phyloP scores from a whole-genome alignment of 164 flowering plant genomes.

The Magnolia officinalis region DNA sequence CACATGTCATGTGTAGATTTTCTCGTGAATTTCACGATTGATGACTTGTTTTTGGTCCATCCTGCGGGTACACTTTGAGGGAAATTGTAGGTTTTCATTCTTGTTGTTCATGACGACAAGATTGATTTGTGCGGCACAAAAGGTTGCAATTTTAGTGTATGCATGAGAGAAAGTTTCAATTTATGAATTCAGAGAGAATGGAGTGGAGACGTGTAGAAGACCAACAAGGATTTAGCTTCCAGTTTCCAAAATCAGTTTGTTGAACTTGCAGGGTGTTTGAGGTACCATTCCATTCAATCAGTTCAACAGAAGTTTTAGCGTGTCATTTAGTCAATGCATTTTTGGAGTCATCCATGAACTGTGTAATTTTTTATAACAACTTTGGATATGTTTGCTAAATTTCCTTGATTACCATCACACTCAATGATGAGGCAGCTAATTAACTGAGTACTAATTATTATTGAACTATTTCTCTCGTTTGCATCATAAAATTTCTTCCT shows the following conservation, averaged over 20 bases:
- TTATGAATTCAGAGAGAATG: neutral
- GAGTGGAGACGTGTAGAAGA: neutral
- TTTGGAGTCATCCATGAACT: neutral
- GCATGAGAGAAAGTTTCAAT: neutral
- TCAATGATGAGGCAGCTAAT: too few species aligned
- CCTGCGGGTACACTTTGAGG: neutral
- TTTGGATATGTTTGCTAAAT: neutral
- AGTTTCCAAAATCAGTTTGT: neutral
- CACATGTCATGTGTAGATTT: neutral
- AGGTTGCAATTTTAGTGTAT: slow-evolving; percentile 1
- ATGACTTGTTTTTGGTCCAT: neutral
- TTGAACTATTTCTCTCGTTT: neutral
- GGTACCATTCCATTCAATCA: neutral
- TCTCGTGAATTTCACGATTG: slow-evolving; percentile 8
- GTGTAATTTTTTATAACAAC: neutral
- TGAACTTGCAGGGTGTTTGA: neutral
- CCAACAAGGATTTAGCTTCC: neutral
- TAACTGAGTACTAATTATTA: neutral
- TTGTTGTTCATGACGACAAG: slow-evolving; percentile 1
- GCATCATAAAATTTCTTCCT: neutral
- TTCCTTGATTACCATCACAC: neutral
- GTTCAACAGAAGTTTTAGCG: neutral
- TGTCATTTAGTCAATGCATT: neutral
- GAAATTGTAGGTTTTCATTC: slow-evolving; percentile 8
- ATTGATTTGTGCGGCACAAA: slow-evolving; percentile 1